Evolutionary conservation across 2,329 filamentous ascomycete genomes (phyloP).

Genomic region (Claviceps lovelessii): DNA sequence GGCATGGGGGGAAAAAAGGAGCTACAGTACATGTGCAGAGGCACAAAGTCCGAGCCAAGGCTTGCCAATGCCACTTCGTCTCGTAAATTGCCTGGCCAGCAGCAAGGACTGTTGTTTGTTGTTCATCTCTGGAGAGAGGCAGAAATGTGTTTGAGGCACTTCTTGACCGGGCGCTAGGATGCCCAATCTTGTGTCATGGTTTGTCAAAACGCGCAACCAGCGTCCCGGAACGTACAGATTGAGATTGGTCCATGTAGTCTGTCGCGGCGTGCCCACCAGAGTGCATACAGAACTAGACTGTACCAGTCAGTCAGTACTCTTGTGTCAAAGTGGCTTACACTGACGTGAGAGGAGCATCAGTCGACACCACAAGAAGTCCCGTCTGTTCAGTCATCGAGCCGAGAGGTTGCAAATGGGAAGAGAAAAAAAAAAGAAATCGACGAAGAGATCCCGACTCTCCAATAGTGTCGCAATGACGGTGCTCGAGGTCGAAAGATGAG

Average conservation of each 20-base stretch:
- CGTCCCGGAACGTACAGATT: not conserved
- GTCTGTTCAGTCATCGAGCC: not conserved
- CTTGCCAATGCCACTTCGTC: not conserved
- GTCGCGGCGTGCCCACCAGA: too few relatives aligned
- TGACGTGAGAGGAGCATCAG: not conserved
- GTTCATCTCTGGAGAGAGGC: not conserved
- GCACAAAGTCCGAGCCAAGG: not conserved
- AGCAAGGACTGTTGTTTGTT: not conserved
- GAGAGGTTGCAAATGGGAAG: not conserved
- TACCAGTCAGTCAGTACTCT: not conserved
- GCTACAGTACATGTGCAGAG: not conserved
- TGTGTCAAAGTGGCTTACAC: not conserved
- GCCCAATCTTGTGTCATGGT: constrained; percentile 2
- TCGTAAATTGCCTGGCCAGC: not conserved
- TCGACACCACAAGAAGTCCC: not conserved
- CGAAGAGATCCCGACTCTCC: not conserved
- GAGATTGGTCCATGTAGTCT: too few relatives aligned
- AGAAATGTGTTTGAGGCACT: not conserved
- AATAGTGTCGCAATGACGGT: not conserved
- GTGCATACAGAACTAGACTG: too few relatives aligned
- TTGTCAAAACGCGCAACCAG: constrained; percentile 1
- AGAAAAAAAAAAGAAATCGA: not conserved
- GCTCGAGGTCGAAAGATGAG: not conserved
- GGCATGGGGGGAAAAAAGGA: not conserved
- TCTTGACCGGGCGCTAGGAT: constrained; percentile 3